Evolutionary conservation across 1,284 basidiomycete species (phyloP), one percentile per base, ranked within the genome.

Genomic region (Gymnopus androsaceus): DNA sequence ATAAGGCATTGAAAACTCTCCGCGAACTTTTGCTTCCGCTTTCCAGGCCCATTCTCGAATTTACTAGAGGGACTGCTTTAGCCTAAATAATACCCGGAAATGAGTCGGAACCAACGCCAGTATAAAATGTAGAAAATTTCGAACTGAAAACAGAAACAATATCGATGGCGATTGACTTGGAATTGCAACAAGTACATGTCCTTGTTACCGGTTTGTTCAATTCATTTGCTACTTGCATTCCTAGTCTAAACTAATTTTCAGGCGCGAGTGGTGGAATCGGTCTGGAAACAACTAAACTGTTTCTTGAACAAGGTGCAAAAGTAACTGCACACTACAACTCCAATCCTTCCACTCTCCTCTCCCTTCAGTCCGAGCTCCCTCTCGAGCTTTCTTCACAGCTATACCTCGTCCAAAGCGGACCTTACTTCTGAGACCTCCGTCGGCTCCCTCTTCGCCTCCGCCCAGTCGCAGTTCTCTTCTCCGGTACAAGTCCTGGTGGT

Each of bases 301-400:
- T 83, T 64, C 75, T 84, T 27, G 73, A 86, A 82, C 34, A 82
- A 86, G 61, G 87, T 85, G 85, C 88, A 3, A 79, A 78, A 57
- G 87, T 92, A 7, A 84, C 86, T 0, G 88, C 87, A 0, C 87
- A 90, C 65, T 92, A 86, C 69, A 85, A 89, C 68, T 78, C 80
- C 11, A 84, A 78, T 41, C 63, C 71, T 15, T 65, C 69, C 0
- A 68, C 82, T 0, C 70, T 89, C 11, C 67, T 76, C 6, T 68
- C 74, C 1, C 71, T 88, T 14, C 52, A 71, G 14, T 64, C 65
- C 9, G 66, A 72, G 48, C 78, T 74, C n/a, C n/a, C n/a, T n/a
- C n/a, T n/a, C n/a, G n/a, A n/a, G n/a, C n/a, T n/a, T 56, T 59
- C 70, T 4, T 61, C 49, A 2, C 15, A 64, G n/a, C 19, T 82